Evolutionary conservation across 2,329 filamentous ascomycete species (phyloP), one percentile per base, ranked within the genome.

Genomic region (Arthroderma uncinatum): DNA sequence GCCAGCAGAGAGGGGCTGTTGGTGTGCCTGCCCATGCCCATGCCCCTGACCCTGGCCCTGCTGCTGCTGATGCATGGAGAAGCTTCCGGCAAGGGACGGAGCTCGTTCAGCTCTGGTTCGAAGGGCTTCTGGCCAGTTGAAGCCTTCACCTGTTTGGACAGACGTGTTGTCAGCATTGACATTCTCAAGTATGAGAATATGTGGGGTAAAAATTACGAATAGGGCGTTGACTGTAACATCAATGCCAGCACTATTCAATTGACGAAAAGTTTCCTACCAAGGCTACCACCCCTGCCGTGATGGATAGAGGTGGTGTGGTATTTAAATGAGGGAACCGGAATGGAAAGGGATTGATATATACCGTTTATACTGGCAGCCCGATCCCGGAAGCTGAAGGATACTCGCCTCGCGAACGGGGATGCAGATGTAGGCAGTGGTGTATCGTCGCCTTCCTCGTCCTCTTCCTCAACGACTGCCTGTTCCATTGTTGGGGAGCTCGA

Each of bases 71-170:
- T 36, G 34, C 36, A 36, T 39, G 30, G 50, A 53, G 39, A 62
- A 61, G 47, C 33, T 64, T 33, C 71, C 66, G 58, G 50, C 36
- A 9, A 76, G 60, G 55, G 75, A 77, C 53, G 75, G 74, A 54
- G 83, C 85, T 73, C 89, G 91, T 76, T 95, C 89, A 66, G 91
- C 91, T 70, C 91, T 87, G 67, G 85, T 86, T 73, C 90, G 89
- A 79, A 96, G 83, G 77, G 95, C 91, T 78, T 96, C 92, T 70
- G 89, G 89, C 87, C 92, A 95, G 76, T 95, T 95, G 81, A 94
- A 95, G 72, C 88, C 89, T 80, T 93, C 89, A 79, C 89, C 87
- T 91, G 82, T 75, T 62, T 61, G 63, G 65, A 68, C 70, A 64
- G 70, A 40, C 14, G 19, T 73, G 66, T 61, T 71, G 64, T 70